Conservation (phyloP, 75 land plant species). For the Pinus tabuliformis region DNA sequence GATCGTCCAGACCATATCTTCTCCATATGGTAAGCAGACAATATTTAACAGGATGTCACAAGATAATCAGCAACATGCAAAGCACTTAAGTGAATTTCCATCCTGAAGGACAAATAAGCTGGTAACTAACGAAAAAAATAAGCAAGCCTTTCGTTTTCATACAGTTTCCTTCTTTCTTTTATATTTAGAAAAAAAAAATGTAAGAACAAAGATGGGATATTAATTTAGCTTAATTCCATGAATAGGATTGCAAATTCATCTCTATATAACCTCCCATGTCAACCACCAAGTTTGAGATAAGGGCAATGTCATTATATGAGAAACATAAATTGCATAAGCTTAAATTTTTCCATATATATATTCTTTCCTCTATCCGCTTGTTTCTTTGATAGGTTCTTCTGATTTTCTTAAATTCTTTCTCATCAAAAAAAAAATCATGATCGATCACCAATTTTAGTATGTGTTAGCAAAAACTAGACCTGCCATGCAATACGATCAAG, state of each 20-base stretch:
- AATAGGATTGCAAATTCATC: too few relatives aligned
- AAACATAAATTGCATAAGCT: neutral
- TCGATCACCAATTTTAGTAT: neutral
- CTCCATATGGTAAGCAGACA: neutral
- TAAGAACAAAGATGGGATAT: neutral
- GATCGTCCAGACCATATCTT: neutral
- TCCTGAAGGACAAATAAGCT: neutral
- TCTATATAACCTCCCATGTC: too few relatives aligned
- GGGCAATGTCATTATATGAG: too few relatives aligned
- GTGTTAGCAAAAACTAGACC: slow-evolving; percentile 31
- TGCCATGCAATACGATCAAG: slow-evolving; percentile 98
- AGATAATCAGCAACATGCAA: neutral
- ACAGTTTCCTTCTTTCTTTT: neutral
- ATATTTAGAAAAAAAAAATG: neutral
- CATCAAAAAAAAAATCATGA: neutral
- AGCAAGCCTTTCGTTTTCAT: neutral
- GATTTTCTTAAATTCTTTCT: slow-evolving; percentile 4
- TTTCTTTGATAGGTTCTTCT: neutral
- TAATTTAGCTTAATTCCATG: too few relatives aligned
- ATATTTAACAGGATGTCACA: neutral
- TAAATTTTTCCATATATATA: neutral
- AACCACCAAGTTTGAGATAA: too few relatives aligned
- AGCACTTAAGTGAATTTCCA: neutral
- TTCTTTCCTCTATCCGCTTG: neutral
- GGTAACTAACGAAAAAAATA: neutral